These are phyloP conservation scores for Sporothrix phasma DNA, from an alignment of 2,329 filamentous ascomycete species.

Conservation along the genomic window DNA sequence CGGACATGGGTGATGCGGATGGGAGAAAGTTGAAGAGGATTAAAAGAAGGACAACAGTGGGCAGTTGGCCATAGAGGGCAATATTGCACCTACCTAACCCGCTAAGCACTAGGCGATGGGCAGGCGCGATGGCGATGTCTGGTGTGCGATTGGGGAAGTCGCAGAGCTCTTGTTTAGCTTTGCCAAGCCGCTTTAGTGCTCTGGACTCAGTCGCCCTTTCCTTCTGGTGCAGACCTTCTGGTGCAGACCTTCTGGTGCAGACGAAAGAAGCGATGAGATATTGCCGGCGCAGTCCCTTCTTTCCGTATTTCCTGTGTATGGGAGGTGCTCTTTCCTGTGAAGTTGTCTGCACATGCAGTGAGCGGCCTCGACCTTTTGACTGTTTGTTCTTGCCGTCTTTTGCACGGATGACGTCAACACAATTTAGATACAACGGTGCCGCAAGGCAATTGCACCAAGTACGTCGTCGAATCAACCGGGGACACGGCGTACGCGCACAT, in stretches of 20 bases:
- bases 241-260: no score
- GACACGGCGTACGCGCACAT: no score
- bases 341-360: neutral
- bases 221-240: neutral
- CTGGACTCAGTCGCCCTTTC: neutral
- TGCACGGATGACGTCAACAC: neutral
- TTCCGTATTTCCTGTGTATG: neutral
- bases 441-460: neutral
- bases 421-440: no score
- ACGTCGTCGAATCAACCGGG: neutral
- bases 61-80: neutral
- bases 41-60: neutral
- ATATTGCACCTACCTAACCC: neutral
- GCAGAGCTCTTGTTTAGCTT: neutral
- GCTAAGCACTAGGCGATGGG: neutral
- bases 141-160: neutral
- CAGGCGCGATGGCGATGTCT: neutral
- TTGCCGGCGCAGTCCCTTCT: neutral
- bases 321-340: neutral
- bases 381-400: neutral
- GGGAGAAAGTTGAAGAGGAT: neutral
- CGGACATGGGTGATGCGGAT: neutral
- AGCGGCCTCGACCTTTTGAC: neutral
- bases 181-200: no score
- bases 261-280: no score